Percentiles rank a stretch among this genome's conserved stretches.
Evolutionary conservation across 768 basidiomycete species (phyloP).

Genomic region (Hericium rajendrae): DNA sequence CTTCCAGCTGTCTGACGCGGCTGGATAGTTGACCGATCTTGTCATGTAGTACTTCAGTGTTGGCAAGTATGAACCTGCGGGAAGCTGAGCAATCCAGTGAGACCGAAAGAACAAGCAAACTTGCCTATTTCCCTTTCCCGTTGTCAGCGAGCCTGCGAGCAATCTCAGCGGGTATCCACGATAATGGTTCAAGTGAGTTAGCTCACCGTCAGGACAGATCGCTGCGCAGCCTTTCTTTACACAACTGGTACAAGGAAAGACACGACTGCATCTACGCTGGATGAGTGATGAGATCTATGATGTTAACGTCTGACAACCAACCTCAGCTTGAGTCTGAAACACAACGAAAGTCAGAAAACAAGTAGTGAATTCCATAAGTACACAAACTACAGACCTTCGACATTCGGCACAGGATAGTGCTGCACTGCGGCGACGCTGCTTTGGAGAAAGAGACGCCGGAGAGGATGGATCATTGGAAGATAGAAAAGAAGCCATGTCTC

Average conservation of each 20-base stretch:
- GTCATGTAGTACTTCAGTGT: slow-evolving; percentile 60
- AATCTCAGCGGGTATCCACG: neutral
- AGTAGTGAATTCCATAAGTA: neutral
- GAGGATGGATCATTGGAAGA: slow-evolving; percentile 3
- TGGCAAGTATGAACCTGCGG: slow-evolving; percentile 57
- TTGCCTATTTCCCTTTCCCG: slow-evolving; percentile 65
- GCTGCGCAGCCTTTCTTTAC: slow-evolving; percentile 34
- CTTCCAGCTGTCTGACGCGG: slow-evolving; percentile 60
- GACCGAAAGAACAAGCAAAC: slow-evolving; percentile 4
- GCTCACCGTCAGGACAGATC: slow-evolving; percentile 57
- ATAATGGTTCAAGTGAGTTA: neutral
- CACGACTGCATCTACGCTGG: slow-evolving; percentile 43
- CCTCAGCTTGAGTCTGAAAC: slow-evolving; percentile 55
- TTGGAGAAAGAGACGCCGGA: slow-evolving; percentile 11
- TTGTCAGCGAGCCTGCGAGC: slow-evolving; percentile 52
- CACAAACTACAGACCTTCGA: slow-evolving; percentile 36
- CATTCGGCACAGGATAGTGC: slow-evolving; percentile 63
- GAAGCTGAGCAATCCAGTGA: slow-evolving; percentile 8
- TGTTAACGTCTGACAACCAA: neutral
- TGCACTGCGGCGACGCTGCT: slow-evolving; percentile 27
- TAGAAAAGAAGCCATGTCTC: slow-evolving; percentile 13
- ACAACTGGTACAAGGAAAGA: slow-evolving; percentile 47
- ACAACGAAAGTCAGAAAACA: slow-evolving; percentile 2
- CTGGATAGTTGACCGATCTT: slow-evolving; percentile 52
- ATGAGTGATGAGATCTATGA: neutral